A percentile compares a stretch with the other conserved stretches of the same genome.
These are phyloP conservation scores for Cyberlindnera meyerae DNA, from an alignment of 805 yeast genomes.

Conservation along the genomic window DNA sequence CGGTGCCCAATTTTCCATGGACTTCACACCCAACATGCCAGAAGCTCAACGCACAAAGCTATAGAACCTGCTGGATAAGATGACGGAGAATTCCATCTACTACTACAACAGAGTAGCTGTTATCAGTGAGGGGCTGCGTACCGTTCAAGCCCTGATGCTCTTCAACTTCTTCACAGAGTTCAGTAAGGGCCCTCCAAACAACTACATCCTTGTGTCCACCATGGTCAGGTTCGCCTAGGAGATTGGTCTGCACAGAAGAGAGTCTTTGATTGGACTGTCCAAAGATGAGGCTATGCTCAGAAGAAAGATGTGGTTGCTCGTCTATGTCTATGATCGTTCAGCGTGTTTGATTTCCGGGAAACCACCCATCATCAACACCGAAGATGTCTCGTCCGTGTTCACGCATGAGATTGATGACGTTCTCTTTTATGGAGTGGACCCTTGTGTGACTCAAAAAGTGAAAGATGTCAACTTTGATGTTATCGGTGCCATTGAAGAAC, in stretches of 20 bases:
- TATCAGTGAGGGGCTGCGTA: slow-evolving; percentile 45
- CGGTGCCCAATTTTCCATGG: slow-evolving; percentile 11
- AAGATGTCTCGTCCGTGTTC: slow-evolving; percentile 29
- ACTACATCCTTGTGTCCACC: slow-evolving; percentile 37
- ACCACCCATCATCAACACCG: slow-evolving; percentile 40
- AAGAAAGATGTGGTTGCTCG: slow-evolving; percentile 44
- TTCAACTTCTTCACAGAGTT: slow-evolving; percentile 35
- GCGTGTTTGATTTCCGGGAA: slow-evolving; percentile 42
- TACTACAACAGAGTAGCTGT: slow-evolving; percentile 49
- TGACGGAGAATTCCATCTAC: slow-evolving; percentile 38
- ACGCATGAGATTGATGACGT: slow-evolving; percentile 9
- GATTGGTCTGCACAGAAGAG: slow-evolving; percentile 51
- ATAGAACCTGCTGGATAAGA: slow-evolving; percentile 25
- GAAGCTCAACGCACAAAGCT: slow-evolving; percentile 5
- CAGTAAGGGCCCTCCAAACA: slow-evolving; percentile 36
- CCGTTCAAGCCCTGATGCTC: slow-evolving; percentile 49
- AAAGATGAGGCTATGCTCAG: slow-evolving; percentile 34
- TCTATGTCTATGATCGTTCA: slow-evolving; percentile 44
- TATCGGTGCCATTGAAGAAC: slow-evolving; percentile 1
- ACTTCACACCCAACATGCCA: neutral
- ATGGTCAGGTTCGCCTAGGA: slow-evolving; percentile 53
- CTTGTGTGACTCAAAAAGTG: slow-evolving; percentile 1
- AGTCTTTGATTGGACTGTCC: slow-evolving; percentile 34
- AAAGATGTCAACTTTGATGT: slow-evolving; percentile 7
- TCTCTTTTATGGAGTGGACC: slow-evolving; percentile 4